phyloP scores from a whole-genome alignment of 2,329 filamentous ascomycete genomes.

The Aureobasidium vineae region DNA sequence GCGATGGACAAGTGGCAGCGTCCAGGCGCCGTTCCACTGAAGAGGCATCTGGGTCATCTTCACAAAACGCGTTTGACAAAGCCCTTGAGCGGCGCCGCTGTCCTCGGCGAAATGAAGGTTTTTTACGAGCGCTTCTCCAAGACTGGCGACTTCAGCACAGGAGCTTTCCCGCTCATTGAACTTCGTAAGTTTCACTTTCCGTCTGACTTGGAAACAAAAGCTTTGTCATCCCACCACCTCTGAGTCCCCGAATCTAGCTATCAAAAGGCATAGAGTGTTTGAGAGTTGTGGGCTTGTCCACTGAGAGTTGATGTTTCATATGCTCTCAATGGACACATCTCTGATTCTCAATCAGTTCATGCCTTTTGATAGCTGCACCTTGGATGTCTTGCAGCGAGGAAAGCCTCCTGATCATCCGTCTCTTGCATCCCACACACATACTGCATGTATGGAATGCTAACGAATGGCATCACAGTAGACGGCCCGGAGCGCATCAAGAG shows the following conservation, averaged over 20 bases:
- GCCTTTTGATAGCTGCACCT: neutral
- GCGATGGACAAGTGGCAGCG: neutral
- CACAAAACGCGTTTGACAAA: neutral
- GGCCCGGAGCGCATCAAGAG: neutral
- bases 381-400: too few species aligned
- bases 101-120: neutral
- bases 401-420: too few species aligned
- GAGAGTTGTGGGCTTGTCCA: neutral
- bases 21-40: neutral
- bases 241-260: fast-evolving
- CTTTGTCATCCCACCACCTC: neutral
- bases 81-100: neutral
- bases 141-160: neutral
- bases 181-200: neutral
- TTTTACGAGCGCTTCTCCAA: neutral
- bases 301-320: neutral
- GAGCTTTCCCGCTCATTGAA: neutral
- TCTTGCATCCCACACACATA: neutral
- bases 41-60: neutral
- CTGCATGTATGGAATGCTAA: neutral
- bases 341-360: neutral
- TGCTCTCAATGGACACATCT: neutral
- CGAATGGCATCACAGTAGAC: neutral
- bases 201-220: neutral
- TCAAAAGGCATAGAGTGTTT: neutral